Evolutionary conservation across 768 basidiomycete species (phyloP), one percentile per base, ranked within the genome.

Genomic region (Termitomyces sp.): DNA sequence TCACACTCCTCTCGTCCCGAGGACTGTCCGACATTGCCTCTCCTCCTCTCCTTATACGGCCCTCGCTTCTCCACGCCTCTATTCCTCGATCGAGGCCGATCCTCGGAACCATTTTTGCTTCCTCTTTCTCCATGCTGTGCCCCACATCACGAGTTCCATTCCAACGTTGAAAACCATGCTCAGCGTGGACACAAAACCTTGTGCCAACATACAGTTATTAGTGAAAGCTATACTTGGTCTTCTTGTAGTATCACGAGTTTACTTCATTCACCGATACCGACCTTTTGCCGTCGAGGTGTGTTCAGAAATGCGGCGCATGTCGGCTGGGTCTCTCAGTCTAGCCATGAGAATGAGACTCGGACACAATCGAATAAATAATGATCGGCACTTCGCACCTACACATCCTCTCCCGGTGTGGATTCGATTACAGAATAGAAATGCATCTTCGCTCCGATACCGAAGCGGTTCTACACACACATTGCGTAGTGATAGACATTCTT

Each of bases 71-170:
- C 61, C 65, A 67, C 66, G 64, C 56, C 50, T 58, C 52, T 47
- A 16, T 47, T 51, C 36, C 36, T 53, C 53, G 40, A 35, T 48
- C 51, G 59, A 63, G 66, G 68, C 20, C 66, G 61, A 68, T 68
- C 63, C 63, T 65, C 67, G 67, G 68, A 65, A 18, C 56, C 61
- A 35, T 57, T 55, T 60, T 60, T 63, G 51, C 60, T 46, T 56
- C 55, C 50, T 49, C 43, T 52, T 51, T 47, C 63, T 61, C 62
- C 62, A 63, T 55, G 58, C 47, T 50, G 49, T 49, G 48, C 66
- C 65, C 66, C 66, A 62, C 49, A 62, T 66, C 67, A 65, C 64
- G 64, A 56, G 64, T 48, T 18, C 43, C 18, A 35, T 16, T 38
- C 30, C 20, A 30, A 20, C 48, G 3, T 32, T 24, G 22, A 24